These are phyloP conservation scores for Lasiodiplodia citricola DNA, from an alignment of 2,329 filamentous ascomycete genomes.

Conservation along the genomic window DNA sequence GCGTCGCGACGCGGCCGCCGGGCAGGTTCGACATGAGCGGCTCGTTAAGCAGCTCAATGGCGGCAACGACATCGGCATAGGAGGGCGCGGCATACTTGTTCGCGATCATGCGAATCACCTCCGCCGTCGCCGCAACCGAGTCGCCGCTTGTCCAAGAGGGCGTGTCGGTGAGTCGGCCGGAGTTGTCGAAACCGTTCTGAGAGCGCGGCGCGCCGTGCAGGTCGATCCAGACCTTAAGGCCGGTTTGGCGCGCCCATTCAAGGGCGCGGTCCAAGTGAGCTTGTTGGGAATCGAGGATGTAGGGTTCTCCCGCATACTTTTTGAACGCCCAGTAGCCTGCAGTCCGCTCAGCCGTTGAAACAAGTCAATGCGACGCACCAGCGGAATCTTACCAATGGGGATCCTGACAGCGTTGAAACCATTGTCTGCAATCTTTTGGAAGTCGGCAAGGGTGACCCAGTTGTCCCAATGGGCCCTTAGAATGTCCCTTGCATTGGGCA, in stretches of 20 bases:
- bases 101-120: slow-evolving; percentile 63
- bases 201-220: slow-evolving; percentile 59
- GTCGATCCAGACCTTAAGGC: slow-evolving; percentile 63
- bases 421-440: slow-evolving; percentile 61
- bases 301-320: slow-evolving; percentile 54
- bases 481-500: slow-evolving; percentile 51
- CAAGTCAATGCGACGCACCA: not conserved
- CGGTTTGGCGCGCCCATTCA: slow-evolving; percentile 59
- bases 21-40: slow-evolving; percentile 52
- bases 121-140: slow-evolving; percentile 56
- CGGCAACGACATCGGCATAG: slow-evolving; percentile 64
- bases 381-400: slow-evolving; percentile 49
- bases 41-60: slow-evolving; percentile 64
- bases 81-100: slow-evolving; percentile 60
- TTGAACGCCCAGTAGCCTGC: slow-evolving; percentile 64
- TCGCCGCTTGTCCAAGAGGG: slow-evolving; percentile 55
- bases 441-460: slow-evolving; percentile 58
- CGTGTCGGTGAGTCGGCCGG: slow-evolving; percentile 54
- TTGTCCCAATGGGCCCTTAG: slow-evolving; percentile 58
- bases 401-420: slow-evolving; percentile 66
- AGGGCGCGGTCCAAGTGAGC: slow-evolving; percentile 61
- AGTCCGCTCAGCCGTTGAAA: not conserved
- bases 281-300: slow-evolving; percentile 56
- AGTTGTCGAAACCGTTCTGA: slow-evolving; percentile 69
- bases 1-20: slow-evolving; percentile 52